Evolutionary conservation across 2,329 filamentous ascomycete species (phyloP), one percentile per base, ranked within the genome.

Genomic region (Tricladium varicosporioides): DNA sequence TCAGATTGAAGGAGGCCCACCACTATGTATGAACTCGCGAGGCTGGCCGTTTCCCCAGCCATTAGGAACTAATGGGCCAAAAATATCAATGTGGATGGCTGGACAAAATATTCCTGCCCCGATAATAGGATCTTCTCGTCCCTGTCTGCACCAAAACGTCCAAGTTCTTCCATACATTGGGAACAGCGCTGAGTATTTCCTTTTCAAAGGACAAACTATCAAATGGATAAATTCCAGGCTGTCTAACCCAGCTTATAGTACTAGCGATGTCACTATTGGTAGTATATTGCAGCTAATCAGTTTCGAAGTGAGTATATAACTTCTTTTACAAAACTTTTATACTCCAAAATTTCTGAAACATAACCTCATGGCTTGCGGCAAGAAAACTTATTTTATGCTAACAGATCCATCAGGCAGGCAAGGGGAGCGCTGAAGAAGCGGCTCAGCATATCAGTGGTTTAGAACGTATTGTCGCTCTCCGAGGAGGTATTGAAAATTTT

Each of bases 191-290:
- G 44, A 47, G 16, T 47, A 47, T 18, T 47, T 15, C 16, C 11
- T 18, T 11, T 47, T 47, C 16, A 47, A 47, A 47, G 44, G 44
- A 15, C n/a, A 47, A 47, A 47, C 44, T 16, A 47, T 47, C 44
- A 47, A 19, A 47, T 47, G 44, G 44, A 15, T 47, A 13, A 47
- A 47, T 19, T 15, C n/a, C n/a, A n/a, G 44, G 15, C 44, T 47
- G 11, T 13, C 13, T 5, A 5, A 19, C 11, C 14, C 14, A 15
- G 44, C 13, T 15, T n/a, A 47, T 47, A 18, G 14, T 19, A 47
- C 16, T 10, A 47, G 44, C 16, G 44, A 47, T 18, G 19, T 47
- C 5, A 47, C 44, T 19, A 19, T 47, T 47, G 44, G 44, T n/a
- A 47, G 44, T 47, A 47, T 47, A 13, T 18, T 47, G 16, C 44